phyloP scores from a whole-genome alignment of 495 filamentous ascomycete genomes.

The Aspergillus sclerotiicarbonarius region DNA sequence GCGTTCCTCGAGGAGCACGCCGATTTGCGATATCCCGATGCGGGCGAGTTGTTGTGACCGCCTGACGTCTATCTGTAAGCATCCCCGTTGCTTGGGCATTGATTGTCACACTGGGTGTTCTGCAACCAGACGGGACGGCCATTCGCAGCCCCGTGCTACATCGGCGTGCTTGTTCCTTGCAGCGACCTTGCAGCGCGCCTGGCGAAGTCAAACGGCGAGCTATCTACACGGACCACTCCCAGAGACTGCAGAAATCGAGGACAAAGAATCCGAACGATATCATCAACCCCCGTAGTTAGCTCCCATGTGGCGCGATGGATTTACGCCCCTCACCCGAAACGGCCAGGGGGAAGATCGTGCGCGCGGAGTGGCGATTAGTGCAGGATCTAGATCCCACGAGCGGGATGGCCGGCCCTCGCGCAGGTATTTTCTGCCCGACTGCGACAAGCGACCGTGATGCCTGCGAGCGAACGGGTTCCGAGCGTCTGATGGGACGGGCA shows the following conservation, averaged over 20 bases:
- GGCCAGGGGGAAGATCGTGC: background rate
- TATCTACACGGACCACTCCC: too few species aligned
- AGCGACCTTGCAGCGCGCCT: too few species aligned
- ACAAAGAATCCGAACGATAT: too few species aligned
- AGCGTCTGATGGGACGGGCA: background rate
- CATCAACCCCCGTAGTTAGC: background rate
- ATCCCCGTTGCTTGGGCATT: background rate
- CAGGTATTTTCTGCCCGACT: background rate
- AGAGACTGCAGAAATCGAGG: too few species aligned
- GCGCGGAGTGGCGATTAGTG: background rate
- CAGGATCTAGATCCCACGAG: background rate
- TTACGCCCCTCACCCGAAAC: background rate
- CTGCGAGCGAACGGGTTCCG: background rate
- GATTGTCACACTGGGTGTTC: background rate
- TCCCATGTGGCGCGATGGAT: background rate
- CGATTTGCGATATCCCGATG: conserved; percentile 80
- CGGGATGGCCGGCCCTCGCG: background rate
- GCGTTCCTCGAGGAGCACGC: conserved; percentile 78
- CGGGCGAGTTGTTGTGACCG: conserved; percentile 53
- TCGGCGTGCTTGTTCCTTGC: too few species aligned
- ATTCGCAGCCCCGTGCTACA: too few species aligned
- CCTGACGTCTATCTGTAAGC: background rate
- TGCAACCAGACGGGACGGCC: background rate
- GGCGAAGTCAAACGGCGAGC: too few species aligned
- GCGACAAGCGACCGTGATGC: background rate